Conservation (phyloP, 768 basidiomycete genomes). For the Podaxis mareebaensis region DNA sequence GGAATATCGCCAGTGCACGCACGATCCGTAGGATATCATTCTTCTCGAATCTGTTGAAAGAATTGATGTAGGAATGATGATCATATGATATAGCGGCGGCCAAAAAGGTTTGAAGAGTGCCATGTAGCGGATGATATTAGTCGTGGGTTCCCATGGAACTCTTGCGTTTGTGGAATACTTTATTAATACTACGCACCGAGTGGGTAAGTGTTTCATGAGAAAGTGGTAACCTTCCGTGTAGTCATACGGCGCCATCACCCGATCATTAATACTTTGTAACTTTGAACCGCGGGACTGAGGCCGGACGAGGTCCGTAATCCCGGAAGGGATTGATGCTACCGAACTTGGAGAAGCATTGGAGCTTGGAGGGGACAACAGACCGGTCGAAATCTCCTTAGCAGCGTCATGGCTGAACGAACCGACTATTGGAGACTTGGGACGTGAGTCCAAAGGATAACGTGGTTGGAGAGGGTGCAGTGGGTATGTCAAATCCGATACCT, state of each 20-base stretch:
- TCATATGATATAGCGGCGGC: conserved; percentile 12
- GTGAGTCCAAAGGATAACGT: conserved; percentile 50
- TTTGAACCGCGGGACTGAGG: conserved; percentile 35
- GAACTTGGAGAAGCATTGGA: conserved; percentile 42
- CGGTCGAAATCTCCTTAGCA: conserved; percentile 31
- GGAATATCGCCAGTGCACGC: conserved; percentile 89
- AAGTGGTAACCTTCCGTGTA: conserved; percentile 97
- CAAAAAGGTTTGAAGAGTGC: conserved; percentile 20
- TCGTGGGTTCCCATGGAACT: conserved; percentile 44
- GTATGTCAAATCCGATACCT: conserved; percentile 41
- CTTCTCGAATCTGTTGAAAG: conserved; percentile 81
- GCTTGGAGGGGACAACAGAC: conserved; percentile 39
- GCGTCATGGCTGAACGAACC: conserved; percentile 30
- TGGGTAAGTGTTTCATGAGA: conserved; percentile 90
- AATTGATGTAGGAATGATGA: conserved; percentile 17
- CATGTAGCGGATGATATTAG: conserved; percentile 1
- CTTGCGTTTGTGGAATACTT: conserved; percentile 30
- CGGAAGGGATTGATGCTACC: conserved; percentile 37
- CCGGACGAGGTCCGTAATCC: conserved; percentile 33
- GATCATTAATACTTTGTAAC: conserved; percentile 60
- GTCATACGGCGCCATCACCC: conserved; percentile 81
- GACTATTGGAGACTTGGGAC: conserved; percentile 41
- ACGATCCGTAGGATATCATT: conserved; percentile 94
- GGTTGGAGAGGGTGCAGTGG: conserved; percentile 49
- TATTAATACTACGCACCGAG: conserved; percentile 60